Evolutionary conservation across 208 protist genomes (phyloP).

Genomic region (Vickermania ingenoplastis): DNA sequence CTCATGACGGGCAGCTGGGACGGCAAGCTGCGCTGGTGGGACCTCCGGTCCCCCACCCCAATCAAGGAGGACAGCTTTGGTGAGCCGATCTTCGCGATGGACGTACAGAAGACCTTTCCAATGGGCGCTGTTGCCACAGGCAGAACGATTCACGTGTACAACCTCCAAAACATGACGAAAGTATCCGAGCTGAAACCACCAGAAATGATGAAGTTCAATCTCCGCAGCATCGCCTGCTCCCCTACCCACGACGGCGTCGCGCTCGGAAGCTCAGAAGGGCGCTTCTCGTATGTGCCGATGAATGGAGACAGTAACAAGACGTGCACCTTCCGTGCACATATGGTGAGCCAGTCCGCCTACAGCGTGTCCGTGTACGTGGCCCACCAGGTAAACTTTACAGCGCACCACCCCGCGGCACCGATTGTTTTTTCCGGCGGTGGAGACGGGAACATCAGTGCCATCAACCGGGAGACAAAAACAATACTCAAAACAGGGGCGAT

Average conservation of each 20-base stretch:
- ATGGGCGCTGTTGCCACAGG: conserved; percentile 32
- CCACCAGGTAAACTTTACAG: conserved; percentile 32
- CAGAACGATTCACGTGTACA: conserved; percentile 21
- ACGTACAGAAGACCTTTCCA: conserved; percentile 21
- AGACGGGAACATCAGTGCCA: conserved; percentile 23
- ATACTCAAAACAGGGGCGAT: conserved; percentile 1
- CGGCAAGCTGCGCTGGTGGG: conserved; percentile 41
- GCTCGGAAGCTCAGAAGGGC: conserved; percentile 27
- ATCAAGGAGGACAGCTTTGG: conserved; percentile 24
- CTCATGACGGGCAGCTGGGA: conserved; percentile 49
- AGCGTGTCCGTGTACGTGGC: conserved; percentile 9
- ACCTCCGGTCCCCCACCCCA: conserved; percentile 21
- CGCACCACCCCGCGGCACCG: conserved; percentile 12
- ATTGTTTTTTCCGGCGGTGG: conserved; percentile 24
- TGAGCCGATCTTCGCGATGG: conserved; percentile 31
- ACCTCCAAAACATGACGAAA: conserved; percentile 23
- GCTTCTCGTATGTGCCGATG: conserved; percentile 19
- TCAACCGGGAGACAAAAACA: conserved; percentile 8
- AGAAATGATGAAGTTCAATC: conserved; percentile 23
- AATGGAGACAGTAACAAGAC: conserved; percentile 1
- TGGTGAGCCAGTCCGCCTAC: neutral
- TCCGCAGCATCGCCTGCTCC: conserved; percentile 25
- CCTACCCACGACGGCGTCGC: conserved; percentile 23
- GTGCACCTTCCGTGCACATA: conserved; percentile 31
- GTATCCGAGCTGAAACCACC: conserved; percentile 17